Conservation (phyloP, 2,329 filamentous ascomycete genomes). For the Shiraia sp. region DNA sequence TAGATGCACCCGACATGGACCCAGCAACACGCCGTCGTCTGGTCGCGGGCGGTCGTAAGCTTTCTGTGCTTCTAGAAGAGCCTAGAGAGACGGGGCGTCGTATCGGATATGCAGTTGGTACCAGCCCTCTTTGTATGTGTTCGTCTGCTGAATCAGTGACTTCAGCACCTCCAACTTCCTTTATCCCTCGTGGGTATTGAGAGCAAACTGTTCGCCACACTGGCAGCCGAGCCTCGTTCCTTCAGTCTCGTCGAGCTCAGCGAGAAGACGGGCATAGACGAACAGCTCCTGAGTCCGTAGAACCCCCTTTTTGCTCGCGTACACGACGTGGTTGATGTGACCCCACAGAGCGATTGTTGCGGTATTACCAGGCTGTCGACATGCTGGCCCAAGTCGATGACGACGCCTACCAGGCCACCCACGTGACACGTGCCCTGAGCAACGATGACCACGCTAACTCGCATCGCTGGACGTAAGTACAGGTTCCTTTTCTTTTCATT, state of each 20-base stretch:
- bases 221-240: conserved; percentile 1
- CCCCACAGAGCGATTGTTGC: conserved; percentile 6
- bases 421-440: conserved; percentile 4
- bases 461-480: conserved; percentile 4
- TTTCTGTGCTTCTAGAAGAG: too few relatives aligned
- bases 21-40: too few relatives aligned
- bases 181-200: conserved; percentile 1
- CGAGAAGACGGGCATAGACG: background rate
- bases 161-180: conserved; percentile 4
- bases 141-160: too few relatives aligned
- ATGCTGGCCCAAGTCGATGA: conserved; percentile 3
- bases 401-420: conserved; percentile 3
- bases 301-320: too few relatives aligned
- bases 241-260: background rate
- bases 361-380: conserved; percentile 3
- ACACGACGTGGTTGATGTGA: too few relatives aligned
- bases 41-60: too few relatives aligned
- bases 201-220: conserved; percentile 1
- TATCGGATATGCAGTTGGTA: too few relatives aligned
- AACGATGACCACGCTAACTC: conserved; percentile 5
- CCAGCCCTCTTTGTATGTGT: too few relatives aligned
- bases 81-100: too few relatives aligned
- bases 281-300: too few relatives aligned
- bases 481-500: background rate
- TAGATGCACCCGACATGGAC: too few relatives aligned